Evolutionary conservation across 768 basidiomycete genomes (phyloP), one percentile per base, ranked within the genome.

Genomic region (Suillus placidus): DNA sequence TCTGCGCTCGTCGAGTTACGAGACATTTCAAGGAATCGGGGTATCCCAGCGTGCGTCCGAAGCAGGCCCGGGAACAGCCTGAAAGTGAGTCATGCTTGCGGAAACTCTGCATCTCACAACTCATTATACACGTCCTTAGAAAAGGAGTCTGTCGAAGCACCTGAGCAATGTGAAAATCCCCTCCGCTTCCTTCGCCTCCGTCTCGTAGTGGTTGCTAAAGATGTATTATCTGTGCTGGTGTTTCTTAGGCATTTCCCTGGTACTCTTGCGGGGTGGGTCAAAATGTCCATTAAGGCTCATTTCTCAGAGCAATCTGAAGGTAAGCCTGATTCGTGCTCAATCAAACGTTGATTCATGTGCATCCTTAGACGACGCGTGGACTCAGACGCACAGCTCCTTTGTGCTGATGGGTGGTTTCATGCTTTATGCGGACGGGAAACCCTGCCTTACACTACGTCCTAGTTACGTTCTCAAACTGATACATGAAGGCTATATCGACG

Each of bases 1-100:
- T 68, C 13, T 52, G 62, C 18, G 65, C 72, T 12, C 60, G 30
- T 2, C 8, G 4, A 4, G 18, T 51, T 35, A 58, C 57, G 6
- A 32, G 8, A 18, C 2, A 6, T 12, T 64, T 63, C 52, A 57
- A 57, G 13, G 10, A 23, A 10, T 56, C 20, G 6, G 35, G 35
- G 35, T n/a, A 56, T 56, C 13, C 13, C 34, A 35, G 12, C 1
- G 12, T n/a, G n/a, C 20, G 40, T 38, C 23, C 43, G n/a, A 2
- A n/a, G 20, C 20, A 13, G 26, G 26, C 26, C 26, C 26, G 26
- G 26, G 26, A 26, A 26, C 26, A 26, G 23, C 9, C 45, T 47
- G 1, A 14, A 26, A 13, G 47, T 26, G 47, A 26, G 47, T 14
- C 2, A 6, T 49, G 12, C 23, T 26, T 23, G 26, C 2, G 3